Base-by-base conservation (phyloP, 2,329 filamentous ascomycete species). In the Xylariaceae sp. region DNA sequence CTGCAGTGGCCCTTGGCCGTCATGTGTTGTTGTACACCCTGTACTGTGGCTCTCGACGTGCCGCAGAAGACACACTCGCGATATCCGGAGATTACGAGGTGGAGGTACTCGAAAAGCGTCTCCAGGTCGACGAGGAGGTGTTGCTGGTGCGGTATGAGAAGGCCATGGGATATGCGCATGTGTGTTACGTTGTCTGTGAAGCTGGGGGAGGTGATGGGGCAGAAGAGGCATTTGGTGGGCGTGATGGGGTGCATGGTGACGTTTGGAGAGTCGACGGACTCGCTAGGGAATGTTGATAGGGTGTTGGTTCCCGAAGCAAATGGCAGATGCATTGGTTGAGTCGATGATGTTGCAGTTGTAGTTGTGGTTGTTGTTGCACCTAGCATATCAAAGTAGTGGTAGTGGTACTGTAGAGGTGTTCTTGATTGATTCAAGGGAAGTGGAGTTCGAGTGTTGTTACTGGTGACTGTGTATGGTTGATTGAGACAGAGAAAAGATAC, bases 21-120 rank as follows among this genome's bases (percentile, higher is more conserved):
- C 56, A 59, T 59, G 15, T 59, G 76, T 28, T 74, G 71, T 46
- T 73, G 71, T 0, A 69, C 67, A 0, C 65, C 75, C 37, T 71
- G 60, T 0, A 61, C 57, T 0, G 67, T 72, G 0, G 55, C 53
- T 24, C 69, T 63, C 29, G 65, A 55, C 12, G 62, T 70, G 1
- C 70, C 69, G 47, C 75, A 79, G 16, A 63, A 65, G 29, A 79
- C 60, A 43, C 76, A 79, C 53, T 77, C 72, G 15, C 61, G 60
- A 40, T 73, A 76, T 0, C 55, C 64, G 16, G 61, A 68, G 12
- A 78, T 68, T 16, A 78, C 55, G 8, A 74, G 62, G 39, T 71
- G 64, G 0, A 78, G 56, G 40, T 76, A 76, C 31, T 59, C 49
- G 28, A 78, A 57, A 2, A 79, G 54, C 0, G 69, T 68, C 28